These are phyloP conservation scores for Penicillium olsonii DNA, from an alignment of 2,329 filamentous ascomycete species.

Conservation along the genomic window DNA sequence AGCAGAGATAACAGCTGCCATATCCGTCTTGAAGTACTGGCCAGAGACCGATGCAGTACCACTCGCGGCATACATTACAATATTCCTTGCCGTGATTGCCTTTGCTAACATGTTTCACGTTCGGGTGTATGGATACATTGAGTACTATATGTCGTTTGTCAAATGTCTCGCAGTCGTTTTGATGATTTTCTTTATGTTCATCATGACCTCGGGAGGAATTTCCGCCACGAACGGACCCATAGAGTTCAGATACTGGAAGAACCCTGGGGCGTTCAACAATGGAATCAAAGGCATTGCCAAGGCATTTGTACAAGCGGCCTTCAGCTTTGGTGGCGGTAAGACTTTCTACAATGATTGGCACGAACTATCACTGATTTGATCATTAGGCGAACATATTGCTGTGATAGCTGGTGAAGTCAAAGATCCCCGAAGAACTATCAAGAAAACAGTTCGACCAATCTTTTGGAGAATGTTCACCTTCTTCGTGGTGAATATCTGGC, in stretches of 20 bases:
- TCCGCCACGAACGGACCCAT: conserved; percentile 34
- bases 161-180: conserved; percentile 33
- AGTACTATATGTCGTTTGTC: conserved; percentile 35
- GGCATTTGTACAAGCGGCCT: conserved; percentile 37
- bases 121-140: conserved; percentile 32
- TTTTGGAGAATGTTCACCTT: conserved; percentile 40
- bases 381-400: conserved; percentile 33
- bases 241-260: conserved; percentile 34
- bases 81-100: conserved; percentile 32
- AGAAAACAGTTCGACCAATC: conserved; percentile 32
- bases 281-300: conserved; percentile 39
- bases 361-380: background rate
- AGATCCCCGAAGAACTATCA: conserved; percentile 32
- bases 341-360: background rate
- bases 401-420: conserved; percentile 36
- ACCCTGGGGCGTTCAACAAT: conserved; percentile 31
- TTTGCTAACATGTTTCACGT: conserved; percentile 31
- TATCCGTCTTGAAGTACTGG: conserved; percentile 37
- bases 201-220: conserved; percentile 39
- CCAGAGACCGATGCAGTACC: conserved; percentile 27
- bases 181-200: conserved; percentile 39
- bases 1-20: conserved; percentile 38
- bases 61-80: conserved; percentile 36
- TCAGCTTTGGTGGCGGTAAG: conserved; percentile 34
- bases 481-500: conserved; percentile 39